These are phyloP conservation scores for Nemania bipapillata DNA, from an alignment of 2,329 filamentous ascomycete genomes.

Conservation along the genomic window DNA sequence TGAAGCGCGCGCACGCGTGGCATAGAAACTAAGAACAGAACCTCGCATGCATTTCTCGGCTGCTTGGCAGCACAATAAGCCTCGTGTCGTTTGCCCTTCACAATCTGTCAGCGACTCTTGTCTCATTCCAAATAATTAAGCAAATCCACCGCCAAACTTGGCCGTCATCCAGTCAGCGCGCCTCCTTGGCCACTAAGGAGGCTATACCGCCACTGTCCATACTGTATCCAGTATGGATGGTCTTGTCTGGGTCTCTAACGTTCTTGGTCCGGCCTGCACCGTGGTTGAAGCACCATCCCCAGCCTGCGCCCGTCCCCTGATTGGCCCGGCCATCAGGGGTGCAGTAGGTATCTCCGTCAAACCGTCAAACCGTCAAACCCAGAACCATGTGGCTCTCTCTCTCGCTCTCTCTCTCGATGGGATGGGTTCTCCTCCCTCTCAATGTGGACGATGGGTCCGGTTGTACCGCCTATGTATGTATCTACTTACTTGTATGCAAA, in stretches of 20 bases:
- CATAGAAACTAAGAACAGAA: constrained; percentile 32
- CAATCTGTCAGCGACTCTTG: constrained; percentile 36
- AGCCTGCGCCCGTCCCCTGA: constrained; percentile 19
- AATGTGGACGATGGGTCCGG: background rate
- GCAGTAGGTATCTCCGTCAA: constrained; percentile 13
- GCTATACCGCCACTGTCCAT: constrained; percentile 23
- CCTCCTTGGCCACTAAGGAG: constrained; percentile 25
- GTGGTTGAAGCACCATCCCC: constrained; percentile 21
- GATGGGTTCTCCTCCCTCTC: background rate
- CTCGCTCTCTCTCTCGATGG: background rate
- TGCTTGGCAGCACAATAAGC: constrained; percentile 40
- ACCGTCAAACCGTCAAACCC: constrained; percentile 18
- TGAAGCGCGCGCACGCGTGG: constrained; percentile 19
- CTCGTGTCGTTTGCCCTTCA: constrained; percentile 30
- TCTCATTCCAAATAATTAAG: constrained; percentile 39
- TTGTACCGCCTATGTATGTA: background rate
- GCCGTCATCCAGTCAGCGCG: constrained; percentile 36
- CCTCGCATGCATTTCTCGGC: constrained; percentile 24
- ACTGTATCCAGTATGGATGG: constrained; percentile 26
- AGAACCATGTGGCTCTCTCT: constrained; percentile 29
- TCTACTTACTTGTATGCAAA: background rate
- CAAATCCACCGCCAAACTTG: constrained; percentile 26
- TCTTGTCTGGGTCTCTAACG: constrained; percentile 28
- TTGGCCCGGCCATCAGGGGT: constrained; percentile 29
- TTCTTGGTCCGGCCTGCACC: constrained; percentile 20